Conservation (phyloP, 352 stramenopile species). For the Aphanomyces astaci region DNA sequence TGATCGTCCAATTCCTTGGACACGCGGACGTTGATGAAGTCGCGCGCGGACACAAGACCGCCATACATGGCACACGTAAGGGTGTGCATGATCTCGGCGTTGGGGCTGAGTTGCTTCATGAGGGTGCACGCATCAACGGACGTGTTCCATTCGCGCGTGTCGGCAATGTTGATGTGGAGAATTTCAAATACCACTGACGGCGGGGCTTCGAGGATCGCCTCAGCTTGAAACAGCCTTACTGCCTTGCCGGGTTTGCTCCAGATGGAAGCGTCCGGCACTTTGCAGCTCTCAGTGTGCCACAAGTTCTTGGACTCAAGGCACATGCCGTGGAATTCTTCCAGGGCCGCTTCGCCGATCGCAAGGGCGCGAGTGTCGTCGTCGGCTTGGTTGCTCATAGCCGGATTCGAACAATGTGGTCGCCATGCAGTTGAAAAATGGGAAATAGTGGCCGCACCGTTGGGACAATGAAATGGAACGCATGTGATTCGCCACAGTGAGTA, state of each 20-base stretch:
- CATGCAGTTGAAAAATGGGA: too few species aligned
- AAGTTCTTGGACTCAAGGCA: not conserved
- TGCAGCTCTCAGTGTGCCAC: not conserved
- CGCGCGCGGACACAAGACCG: not conserved
- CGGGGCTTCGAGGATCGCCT: not conserved
- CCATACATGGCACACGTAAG: constrained; percentile 7
- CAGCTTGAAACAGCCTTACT: not conserved
- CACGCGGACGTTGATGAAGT: constrained; percentile 8
- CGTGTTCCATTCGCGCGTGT: constrained; percentile 8
- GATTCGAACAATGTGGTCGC: too few species aligned
- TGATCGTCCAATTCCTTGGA: not conserved
- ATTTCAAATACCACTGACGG: not conserved
- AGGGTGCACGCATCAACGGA: not conserved
- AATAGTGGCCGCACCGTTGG: too few species aligned
- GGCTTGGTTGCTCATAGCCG: too few species aligned
- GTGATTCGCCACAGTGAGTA: not conserved
- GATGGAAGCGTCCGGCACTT: not conserved
- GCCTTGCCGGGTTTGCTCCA: constrained; percentile 5
- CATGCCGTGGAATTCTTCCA: not conserved
- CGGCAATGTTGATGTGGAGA: not conserved
- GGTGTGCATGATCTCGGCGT: constrained; percentile 9
- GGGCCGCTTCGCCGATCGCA: not conserved
- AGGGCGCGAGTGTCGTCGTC: not conserved
- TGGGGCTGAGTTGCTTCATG: constrained; percentile 1
- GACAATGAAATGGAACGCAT: too few species aligned